Conservation (phyloP, 257 asterid genomes). For the Galeopsis tetrahit region DNA sequence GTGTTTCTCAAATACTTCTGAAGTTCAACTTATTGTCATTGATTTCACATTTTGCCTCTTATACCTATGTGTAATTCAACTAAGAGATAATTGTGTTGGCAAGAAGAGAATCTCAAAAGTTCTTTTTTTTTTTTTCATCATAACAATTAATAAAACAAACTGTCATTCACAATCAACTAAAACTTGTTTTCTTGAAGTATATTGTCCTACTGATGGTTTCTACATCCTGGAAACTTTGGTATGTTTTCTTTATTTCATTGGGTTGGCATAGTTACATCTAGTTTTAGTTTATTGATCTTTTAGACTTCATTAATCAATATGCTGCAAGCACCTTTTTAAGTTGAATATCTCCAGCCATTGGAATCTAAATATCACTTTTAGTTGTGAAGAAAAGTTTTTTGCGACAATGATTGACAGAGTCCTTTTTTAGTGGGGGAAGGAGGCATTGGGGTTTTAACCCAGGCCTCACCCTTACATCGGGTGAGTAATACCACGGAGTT, state of each 20-base stretch:
- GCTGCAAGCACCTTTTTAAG: background rate
- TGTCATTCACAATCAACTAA: background rate
- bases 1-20: background rate
- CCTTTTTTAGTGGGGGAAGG: too few species aligned
- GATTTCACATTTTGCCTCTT: conserved; percentile 4
- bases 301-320: background rate
- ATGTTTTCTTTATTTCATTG: background rate
- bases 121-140: background rate
- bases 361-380: too few species aligned
- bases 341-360: background rate
- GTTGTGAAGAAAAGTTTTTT: too few species aligned
- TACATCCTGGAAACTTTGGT: background rate
- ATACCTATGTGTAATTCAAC: background rate
- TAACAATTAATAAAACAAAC: background rate
- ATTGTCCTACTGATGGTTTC: conserved; percentile 4
- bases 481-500: too few species aligned
- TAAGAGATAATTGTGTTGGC: background rate
- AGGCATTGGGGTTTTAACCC: too few species aligned
- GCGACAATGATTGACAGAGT: too few species aligned
- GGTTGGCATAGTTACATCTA: conserved; percentile 1
- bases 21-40: background rate
- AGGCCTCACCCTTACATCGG: too few species aligned
- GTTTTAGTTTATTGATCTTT: background rate
- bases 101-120: background rate
- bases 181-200: background rate